phyloP scores from a whole-genome alignment of 345 rosid species.

The Aegle marmelos region DNA sequence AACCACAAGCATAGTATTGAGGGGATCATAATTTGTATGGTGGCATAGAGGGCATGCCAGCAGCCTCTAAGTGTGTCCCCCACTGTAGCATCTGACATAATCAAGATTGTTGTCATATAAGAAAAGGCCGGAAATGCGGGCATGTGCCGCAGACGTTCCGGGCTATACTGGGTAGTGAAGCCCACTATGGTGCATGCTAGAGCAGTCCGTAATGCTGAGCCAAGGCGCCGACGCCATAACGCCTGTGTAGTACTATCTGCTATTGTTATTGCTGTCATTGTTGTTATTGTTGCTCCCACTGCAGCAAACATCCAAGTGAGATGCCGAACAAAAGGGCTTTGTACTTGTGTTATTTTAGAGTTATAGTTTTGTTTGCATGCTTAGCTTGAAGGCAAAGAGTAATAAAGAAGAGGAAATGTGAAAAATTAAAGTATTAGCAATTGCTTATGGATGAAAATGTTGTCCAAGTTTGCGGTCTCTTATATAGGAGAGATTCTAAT shows the following conservation, averaged over 20 bases:
- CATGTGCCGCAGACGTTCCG: conserved; percentile 28
- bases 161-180: conserved; percentile 58
- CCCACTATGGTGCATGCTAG: conserved; percentile 69
- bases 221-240: conserved; percentile 34
- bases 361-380: not conserved
- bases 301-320: not conserved
- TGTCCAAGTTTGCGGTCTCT: not conserved
- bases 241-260: conserved; percentile 1
- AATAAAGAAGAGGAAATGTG: not conserved
- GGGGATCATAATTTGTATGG: conserved; percentile 40
- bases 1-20: conserved; percentile 37
- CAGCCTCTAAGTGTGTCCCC: conserved; percentile 63
- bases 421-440: not conserved
- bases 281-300: not conserved
- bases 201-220: conserved; percentile 50
- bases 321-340: not conserved
- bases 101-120: conserved; percentile 60
- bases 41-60: conserved; percentile 47
- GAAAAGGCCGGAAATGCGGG: conserved; percentile 63
- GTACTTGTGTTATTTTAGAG: not conserved
- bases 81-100: conserved; percentile 66
- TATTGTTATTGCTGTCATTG: not conserved
- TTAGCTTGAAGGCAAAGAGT: not conserved
- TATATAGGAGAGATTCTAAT: no score
- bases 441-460: not conserved